A percentile compares a stretch with the other conserved stretches of the same genome.
Evolutionary conservation across 2,329 filamentous ascomycete species (phyloP).

Genomic region (Phyllosticta citribraziliensis): DNA sequence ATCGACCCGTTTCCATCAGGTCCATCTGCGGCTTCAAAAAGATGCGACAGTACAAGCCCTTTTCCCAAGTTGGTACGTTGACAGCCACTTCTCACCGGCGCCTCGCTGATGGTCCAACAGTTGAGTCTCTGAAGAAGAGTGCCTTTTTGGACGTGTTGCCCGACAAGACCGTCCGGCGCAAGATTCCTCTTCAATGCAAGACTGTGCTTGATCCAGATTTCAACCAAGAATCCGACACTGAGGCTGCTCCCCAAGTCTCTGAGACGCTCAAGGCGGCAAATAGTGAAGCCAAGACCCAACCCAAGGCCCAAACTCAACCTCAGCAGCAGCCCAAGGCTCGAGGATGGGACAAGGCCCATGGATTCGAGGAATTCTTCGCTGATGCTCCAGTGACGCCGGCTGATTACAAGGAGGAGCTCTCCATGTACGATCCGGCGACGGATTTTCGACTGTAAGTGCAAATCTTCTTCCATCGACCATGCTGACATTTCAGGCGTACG

Average conservation of each 20-base stretch:
- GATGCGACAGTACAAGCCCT: slow-evolving; percentile 37
- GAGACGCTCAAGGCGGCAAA: not conserved
- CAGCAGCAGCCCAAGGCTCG: not conserved
- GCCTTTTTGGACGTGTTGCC: slow-evolving; percentile 31
- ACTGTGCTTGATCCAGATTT: slow-evolving; percentile 18
- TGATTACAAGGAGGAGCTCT: slow-evolving; percentile 56
- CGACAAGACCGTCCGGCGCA: slow-evolving; percentile 35
- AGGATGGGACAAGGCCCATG: slow-evolving; percentile 27
- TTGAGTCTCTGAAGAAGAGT: slow-evolving; percentile 33
- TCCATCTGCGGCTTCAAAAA: slow-evolving; percentile 35
- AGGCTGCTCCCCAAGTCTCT: slow-evolving; percentile 12
- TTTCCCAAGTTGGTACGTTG: not conserved
- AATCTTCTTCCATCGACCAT: not conserved
- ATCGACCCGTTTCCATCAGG: slow-evolving; percentile 33
- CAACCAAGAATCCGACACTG: slow-evolving; percentile 1
- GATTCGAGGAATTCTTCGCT: slow-evolving; percentile 60
- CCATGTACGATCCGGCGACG: slow-evolving; percentile 53
- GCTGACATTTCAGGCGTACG: slow-evolving; percentile 45
- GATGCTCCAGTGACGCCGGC: slow-evolving; percentile 68
- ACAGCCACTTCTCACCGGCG: no score
- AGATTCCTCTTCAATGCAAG: slow-evolving; percentile 26
- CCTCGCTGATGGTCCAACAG: not conserved
- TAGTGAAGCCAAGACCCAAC: not conserved
- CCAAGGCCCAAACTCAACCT: slow-evolving; percentile 13
- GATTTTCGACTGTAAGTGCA: slow-evolving; percentile 34